Conservation (phyloP, 805 yeast species). For the Candida jianshihensis region DNA sequence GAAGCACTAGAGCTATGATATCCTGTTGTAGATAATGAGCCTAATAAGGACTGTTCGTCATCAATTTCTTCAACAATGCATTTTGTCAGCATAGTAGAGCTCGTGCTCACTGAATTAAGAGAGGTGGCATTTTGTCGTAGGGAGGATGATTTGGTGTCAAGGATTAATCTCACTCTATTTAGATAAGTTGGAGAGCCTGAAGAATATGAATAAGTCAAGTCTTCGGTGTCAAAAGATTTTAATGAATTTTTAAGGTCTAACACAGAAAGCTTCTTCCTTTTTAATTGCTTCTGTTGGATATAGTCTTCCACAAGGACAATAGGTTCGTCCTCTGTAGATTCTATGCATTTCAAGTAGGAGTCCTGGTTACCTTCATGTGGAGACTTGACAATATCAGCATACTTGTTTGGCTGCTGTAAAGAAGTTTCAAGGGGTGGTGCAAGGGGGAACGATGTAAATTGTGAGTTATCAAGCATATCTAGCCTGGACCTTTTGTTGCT, state of each 20-base stretch:
- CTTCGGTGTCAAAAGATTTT: constrained; percentile 4
- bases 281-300: constrained; percentile 25
- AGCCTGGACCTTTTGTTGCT: constrained; percentile 24
- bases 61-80: constrained; percentile 2
- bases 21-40: constrained; percentile 1
- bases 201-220: neutral
- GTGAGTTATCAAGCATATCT: constrained; percentile 30
- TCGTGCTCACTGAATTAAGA: neutral
- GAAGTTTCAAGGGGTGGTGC: constrained; percentile 28
- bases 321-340: constrained; percentile 19
- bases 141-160: neutral
- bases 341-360: too few species aligned
- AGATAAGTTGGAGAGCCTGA: constrained; percentile 6
- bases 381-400: constrained; percentile 6
- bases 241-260: constrained; percentile 27
- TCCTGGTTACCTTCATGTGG: too few species aligned
- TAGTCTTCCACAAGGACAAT: constrained; percentile 52
- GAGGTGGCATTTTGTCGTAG: neutral
- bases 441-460: constrained; percentile 31
- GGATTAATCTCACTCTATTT: constrained; percentile 10
- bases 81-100: neutral
- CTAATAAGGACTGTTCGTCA: neutral
- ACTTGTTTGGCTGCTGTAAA: constrained; percentile 2
- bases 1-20: constrained; percentile 6
- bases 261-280: constrained; percentile 26